Evolutionary conservation across 495 filamentous ascomycete genomes (phyloP).

Genomic region (Chaetomium fimeti): DNA sequence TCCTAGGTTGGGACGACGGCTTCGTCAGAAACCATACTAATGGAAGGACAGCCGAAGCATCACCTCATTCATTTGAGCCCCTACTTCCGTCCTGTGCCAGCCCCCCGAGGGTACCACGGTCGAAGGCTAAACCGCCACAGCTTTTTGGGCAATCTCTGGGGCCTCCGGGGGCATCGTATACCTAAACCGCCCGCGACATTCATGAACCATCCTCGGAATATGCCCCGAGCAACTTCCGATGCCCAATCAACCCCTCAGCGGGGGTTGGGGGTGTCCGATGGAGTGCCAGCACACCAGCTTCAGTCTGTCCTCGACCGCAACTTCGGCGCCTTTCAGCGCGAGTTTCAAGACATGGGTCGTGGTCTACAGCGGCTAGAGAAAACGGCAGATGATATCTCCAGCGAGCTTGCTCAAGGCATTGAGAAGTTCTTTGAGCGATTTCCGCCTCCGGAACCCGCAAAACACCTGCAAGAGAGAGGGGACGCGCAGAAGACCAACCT

Average conservation of each 20-base stretch:
- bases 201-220: too few relatives aligned
- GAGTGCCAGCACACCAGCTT: background rate
- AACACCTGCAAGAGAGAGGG: background rate
- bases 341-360: background rate
- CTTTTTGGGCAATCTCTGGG: constrained; percentile 16
- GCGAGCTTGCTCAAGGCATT: background rate
- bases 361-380: background rate
- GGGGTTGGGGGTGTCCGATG: background rate
- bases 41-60: constrained; percentile 1
- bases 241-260: background rate
- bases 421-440: background rate
- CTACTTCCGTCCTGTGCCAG: background rate
- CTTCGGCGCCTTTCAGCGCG: background rate
- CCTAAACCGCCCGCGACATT: background rate
- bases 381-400: background rate
- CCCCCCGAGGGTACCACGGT: background rate
- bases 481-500: background rate
- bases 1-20: background rate
- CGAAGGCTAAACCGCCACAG: constrained; percentile 2
- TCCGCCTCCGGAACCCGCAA: too few relatives aligned
- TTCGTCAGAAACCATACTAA: background rate
- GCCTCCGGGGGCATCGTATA: background rate
- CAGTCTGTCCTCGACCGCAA: background rate
- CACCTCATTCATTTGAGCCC: background rate
- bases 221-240: background rate